These are phyloP conservation scores for Craterostigma plantagineum DNA, from an alignment of 257 asterid species.

Conservation along the genomic window DNA sequence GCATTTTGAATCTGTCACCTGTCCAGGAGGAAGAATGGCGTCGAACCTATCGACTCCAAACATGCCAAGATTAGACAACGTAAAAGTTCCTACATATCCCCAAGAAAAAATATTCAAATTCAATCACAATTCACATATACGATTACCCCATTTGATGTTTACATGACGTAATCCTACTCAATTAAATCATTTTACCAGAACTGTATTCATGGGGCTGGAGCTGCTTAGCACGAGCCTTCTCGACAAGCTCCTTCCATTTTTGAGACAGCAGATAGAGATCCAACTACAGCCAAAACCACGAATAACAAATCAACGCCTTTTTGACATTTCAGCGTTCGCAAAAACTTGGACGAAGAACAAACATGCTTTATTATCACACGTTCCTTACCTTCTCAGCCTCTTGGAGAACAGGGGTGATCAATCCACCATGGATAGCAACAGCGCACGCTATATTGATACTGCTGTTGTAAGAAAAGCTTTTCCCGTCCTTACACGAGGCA, in stretches of 20 bases:
- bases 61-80: constrained; percentile 51
- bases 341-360: not conserved
- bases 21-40: constrained; percentile 65
- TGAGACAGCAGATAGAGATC: constrained; percentile 44
- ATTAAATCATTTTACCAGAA: constrained; percentile 20
- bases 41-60: constrained; percentile 56
- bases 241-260: constrained; percentile 53
- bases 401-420: constrained; percentile 53
- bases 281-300: constrained; percentile 16
- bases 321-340: not conserved
- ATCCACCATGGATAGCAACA: constrained; percentile 44
- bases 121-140: not conserved
- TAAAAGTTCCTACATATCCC: constrained; percentile 39
- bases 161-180: not conserved
- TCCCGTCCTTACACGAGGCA: constrained; percentile 50
- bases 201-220: constrained; percentile 53
- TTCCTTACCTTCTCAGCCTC: constrained; percentile 43
- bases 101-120: not conserved
- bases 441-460: constrained; percentile 49
- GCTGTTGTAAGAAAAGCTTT: constrained; percentile 40
- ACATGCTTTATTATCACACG: not conserved
- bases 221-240: constrained; percentile 55
- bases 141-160: too few relatives aligned
- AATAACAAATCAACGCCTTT: not conserved
- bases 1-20: constrained; percentile 16